Conservation (phyloP, 257 asterid species). For the Solanum pennellii region DNA sequence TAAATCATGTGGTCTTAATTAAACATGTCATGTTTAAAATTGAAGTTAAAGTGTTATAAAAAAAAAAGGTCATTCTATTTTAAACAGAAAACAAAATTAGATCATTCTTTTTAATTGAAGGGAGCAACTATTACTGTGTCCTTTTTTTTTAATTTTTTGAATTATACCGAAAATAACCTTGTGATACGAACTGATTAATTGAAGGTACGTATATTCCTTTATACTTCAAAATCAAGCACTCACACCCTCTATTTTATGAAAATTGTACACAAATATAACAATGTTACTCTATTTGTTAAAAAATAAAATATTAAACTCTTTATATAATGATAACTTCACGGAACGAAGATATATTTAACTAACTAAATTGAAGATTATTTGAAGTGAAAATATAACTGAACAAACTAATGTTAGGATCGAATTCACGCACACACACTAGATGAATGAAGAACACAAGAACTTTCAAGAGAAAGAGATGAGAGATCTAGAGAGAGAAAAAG, state of each 20-base stretch:
- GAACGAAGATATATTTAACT: neutral
- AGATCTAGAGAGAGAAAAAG: too few relatives aligned
- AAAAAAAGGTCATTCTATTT: too few relatives aligned
- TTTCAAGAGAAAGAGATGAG: too few relatives aligned
- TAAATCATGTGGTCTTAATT: too few relatives aligned
- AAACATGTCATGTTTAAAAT: too few relatives aligned
- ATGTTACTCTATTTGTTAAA: neutral
- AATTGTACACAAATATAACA: too few relatives aligned
- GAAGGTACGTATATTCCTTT: neutral
- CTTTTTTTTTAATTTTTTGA: neutral
- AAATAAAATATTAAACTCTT: neutral
- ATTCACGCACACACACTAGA: too few relatives aligned
- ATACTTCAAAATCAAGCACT: neutral
- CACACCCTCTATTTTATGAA: neutral
- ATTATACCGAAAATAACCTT: neutral
- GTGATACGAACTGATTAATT: neutral
- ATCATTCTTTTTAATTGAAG: too few relatives aligned
- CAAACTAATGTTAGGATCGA: neutral
- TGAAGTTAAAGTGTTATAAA: too few relatives aligned
- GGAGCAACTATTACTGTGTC: neutral
- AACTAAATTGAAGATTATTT: neutral
- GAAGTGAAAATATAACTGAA: neutral
- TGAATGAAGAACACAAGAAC: too few relatives aligned
- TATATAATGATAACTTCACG: neutral
- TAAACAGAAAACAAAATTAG: too few relatives aligned